A percentile compares a stretch with the other conserved stretches of the same genome.
Conservation (phyloP, 2,329 filamentous ascomycete genomes). For the Leptodontidium sp. region DNA sequence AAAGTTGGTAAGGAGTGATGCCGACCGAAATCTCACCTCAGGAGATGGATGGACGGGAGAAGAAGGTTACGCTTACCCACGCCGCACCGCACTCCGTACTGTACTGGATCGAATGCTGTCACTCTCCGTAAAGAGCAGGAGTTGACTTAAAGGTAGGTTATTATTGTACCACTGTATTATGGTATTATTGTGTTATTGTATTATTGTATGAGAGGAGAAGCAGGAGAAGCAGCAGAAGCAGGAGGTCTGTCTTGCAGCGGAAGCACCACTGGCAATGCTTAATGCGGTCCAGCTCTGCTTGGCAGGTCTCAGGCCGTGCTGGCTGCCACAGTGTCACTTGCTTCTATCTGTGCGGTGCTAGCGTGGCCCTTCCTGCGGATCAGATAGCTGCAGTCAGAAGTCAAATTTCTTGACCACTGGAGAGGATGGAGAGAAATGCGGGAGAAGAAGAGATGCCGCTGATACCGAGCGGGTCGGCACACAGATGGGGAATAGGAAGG, state of each 20-base stretch:
- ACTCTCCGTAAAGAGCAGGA: not conserved
- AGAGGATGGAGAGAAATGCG: not conserved
- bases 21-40: not conserved
- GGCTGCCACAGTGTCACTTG: not conserved
- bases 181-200: not conserved
- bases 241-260: constrained; percentile 3
- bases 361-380: not conserved
- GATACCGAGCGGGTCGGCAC: constrained; percentile 17
- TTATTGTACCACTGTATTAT: not conserved
- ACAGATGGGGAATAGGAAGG: constrained; percentile 3
- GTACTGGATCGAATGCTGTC: not conserved
- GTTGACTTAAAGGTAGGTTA: not conserved
- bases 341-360: too few species aligned
- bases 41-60: not conserved
- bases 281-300: not conserved
- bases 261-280: not conserved
- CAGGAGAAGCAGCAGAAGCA: not conserved
- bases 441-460: not conserved
- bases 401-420: constrained; percentile 8
- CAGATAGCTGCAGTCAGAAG: constrained; percentile 15
- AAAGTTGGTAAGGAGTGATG: not conserved
- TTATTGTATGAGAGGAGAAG: not conserved
- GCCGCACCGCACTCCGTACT: too few species aligned
- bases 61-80: not conserved
- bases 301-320: constrained; percentile 16